phyloP scores from a whole-genome alignment of 495 filamentous ascomycete species.

The Elaphomyces granulatus region DNA sequence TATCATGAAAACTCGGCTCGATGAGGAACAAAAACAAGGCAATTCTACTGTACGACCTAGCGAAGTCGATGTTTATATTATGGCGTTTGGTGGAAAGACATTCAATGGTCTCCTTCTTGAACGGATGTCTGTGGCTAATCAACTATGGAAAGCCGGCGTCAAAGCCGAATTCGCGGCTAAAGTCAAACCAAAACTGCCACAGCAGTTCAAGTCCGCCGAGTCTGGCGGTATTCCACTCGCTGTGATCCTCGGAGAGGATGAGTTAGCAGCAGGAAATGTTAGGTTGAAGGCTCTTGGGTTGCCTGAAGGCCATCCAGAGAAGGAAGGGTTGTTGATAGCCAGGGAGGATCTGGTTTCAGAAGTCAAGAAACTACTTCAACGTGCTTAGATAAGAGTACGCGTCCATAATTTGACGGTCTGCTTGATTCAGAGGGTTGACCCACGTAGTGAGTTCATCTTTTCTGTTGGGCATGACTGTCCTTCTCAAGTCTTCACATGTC shows the following conservation, averaged over 20 bases:
- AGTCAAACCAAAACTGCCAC: constrained; percentile 59
- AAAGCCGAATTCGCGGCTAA: constrained; percentile 74
- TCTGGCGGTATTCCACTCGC: constrained; percentile 54
- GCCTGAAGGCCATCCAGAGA: constrained; percentile 65
- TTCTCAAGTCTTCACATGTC: too few relatives aligned
- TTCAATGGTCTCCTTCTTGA: constrained; percentile 69
- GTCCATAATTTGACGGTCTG: too few relatives aligned
- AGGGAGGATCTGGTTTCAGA: constrained; percentile 46
- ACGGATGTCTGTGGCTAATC: constrained; percentile 59
- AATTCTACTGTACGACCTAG: constrained; percentile 41
- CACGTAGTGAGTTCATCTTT: too few relatives aligned
- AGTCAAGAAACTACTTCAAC: constrained; percentile 35
- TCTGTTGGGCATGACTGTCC: too few relatives aligned
- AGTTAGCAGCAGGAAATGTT: constrained; percentile 57
- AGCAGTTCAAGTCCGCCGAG: constrained; percentile 73
- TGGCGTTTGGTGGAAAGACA: constrained; percentile 84
- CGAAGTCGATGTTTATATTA: constrained; percentile 78
- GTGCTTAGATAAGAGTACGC: too few relatives aligned
- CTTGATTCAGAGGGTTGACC: too few relatives aligned
- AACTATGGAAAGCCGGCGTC: constrained; percentile 65
- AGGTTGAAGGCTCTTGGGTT: constrained; percentile 79
- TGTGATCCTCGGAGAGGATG: constrained; percentile 69
- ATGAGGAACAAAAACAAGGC: constrained; percentile 43
- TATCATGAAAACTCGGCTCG: constrained; percentile 66
- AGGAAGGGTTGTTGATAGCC: constrained; percentile 64